These are phyloP conservation scores for Trypanosoma brucei DNA, from an alignment of 208 protist genomes.

Conservation along the genomic window DNA sequence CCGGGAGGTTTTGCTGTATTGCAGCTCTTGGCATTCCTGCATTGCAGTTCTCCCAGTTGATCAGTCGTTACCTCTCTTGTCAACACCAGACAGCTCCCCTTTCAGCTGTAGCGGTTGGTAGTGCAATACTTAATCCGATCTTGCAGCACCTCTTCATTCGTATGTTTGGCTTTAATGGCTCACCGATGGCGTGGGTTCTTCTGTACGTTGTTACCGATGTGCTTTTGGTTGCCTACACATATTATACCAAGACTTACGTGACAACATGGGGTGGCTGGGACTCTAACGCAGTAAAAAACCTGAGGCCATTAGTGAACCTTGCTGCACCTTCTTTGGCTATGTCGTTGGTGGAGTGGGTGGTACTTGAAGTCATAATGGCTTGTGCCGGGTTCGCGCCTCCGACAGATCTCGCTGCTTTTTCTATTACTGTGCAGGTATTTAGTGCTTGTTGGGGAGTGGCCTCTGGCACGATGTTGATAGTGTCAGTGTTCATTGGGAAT, in stretches of 20 bases:
- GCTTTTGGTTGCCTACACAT: constrained; percentile 46
- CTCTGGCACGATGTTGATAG: constrained; percentile 67
- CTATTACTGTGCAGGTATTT: constrained; percentile 76
- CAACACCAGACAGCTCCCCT: constrained; percentile 72
- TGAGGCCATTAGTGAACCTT: constrained; percentile 43
- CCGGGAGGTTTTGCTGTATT: constrained; percentile 60
- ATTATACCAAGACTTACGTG: constrained; percentile 49
- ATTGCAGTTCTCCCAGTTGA: constrained; percentile 53
- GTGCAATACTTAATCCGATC: constrained; percentile 56
- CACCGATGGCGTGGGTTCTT: constrained; percentile 71
- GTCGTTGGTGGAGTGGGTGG: constrained; percentile 85
- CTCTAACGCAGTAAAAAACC: constrained; percentile 39
- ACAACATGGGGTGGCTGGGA: constrained; percentile 75
- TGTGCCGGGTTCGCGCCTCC: constrained; percentile 54
- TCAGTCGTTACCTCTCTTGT: constrained; percentile 83
- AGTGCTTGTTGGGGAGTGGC: constrained; percentile 68
- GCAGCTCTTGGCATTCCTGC: constrained; percentile 63
- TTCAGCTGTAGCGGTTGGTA: constrained; percentile 50
- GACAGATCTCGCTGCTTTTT: constrained; percentile 70
- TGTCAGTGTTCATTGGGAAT: constrained; percentile 78
- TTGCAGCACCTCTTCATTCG: constrained; percentile 62
- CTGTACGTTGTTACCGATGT: constrained; percentile 48
- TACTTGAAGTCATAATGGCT: constrained; percentile 68
- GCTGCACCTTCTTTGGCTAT: constrained; percentile 83
- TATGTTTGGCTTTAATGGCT: constrained; percentile 69